Conservation (phyloP, 2,329 filamentous ascomycete genomes). For the Grosmannia serpens region DNA sequence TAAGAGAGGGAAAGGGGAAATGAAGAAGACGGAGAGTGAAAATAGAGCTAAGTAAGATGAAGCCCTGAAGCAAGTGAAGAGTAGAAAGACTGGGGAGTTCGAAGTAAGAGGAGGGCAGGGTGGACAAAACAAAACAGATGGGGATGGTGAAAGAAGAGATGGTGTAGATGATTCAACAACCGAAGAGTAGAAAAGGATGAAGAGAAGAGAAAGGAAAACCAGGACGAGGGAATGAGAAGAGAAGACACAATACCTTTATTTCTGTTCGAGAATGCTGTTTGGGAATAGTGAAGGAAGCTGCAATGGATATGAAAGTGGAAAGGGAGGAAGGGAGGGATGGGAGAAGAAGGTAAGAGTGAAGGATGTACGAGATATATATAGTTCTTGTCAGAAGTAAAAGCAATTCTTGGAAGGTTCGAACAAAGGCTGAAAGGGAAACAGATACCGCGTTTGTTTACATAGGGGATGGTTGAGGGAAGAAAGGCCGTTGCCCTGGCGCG, state of each 20-base stretch:
- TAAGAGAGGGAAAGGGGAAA: not conserved
- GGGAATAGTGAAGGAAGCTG: not conserved
- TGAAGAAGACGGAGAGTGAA: not conserved
- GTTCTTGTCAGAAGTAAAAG: not conserved
- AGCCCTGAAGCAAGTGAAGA: not conserved
- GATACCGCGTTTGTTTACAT: not conserved
- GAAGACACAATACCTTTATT: not conserved
- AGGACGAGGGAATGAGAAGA: not conserved
- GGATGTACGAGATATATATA: not conserved
- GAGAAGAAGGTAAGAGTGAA: not conserved
- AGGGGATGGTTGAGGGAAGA: not conserved
- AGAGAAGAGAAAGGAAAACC: not conserved
- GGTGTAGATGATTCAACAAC: conserved; percentile 13
- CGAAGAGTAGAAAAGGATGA: conserved; percentile 10
- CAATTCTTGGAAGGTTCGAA: not conserved
- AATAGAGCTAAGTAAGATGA: not conserved
- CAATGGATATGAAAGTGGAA: not conserved
- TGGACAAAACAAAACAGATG: conserved; percentile 5
- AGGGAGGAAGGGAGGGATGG: not conserved
- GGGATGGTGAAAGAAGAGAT: not conserved
- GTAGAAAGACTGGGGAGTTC: not conserved
- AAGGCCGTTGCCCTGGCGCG: not conserved
- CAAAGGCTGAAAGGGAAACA: not conserved
- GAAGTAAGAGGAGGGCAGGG: not conserved
- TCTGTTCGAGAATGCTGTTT: not conserved